phyloP scores from a whole-genome alignment of 352 stramenopile species.

The Phytophthora pini region DNA sequence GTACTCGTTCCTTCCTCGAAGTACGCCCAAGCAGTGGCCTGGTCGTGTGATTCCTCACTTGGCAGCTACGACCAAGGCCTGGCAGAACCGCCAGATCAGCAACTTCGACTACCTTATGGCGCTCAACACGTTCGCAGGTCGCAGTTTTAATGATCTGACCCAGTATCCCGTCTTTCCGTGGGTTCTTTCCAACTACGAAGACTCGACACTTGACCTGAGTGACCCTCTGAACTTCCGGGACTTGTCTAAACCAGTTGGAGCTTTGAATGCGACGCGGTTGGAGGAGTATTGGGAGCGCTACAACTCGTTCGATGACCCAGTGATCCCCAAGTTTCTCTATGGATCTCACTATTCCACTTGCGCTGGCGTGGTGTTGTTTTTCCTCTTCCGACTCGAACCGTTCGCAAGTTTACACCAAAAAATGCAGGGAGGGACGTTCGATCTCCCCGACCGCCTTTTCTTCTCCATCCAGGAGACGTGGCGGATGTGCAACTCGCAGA shows the following conservation, averaged over 20 bases:
- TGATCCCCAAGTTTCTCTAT: slow-evolving; percentile 92
- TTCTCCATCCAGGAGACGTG: slow-evolving; percentile 96
- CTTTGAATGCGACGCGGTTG: slow-evolving; percentile 94
- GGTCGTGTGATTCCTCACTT: slow-evolving; percentile 59
- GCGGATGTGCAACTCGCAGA: slow-evolving; percentile 97
- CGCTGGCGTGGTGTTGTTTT: slow-evolving; percentile 98
- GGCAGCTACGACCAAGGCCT: slow-evolving; percentile 69
- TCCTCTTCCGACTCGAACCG: slow-evolving; percentile 97
- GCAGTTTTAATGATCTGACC: slow-evolving; percentile 92
- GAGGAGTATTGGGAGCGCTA: slow-evolving; percentile 96
- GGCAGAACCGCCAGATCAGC: slow-evolving; percentile 79
- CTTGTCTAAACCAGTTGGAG: slow-evolving; percentile 98
- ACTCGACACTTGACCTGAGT: slow-evolving; percentile 72
- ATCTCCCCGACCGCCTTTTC: slow-evolving; percentile 98
- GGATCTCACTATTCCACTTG: slow-evolving; percentile 98
- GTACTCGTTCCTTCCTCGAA: slow-evolving; percentile 78
- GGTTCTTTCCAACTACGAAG: slow-evolving; percentile 86
- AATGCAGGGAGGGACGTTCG: slow-evolving; percentile 97
- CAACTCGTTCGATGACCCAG: slow-evolving; percentile 90
- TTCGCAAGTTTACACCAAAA: slow-evolving; percentile 97
- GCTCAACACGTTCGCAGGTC: slow-evolving; percentile 91
- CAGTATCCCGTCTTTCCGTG: slow-evolving; percentile 98
- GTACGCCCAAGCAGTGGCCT: slow-evolving; percentile 81
- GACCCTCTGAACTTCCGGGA: slow-evolving; percentile 96
- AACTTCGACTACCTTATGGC: slow-evolving; percentile 98